phyloP scores from a whole-genome alignment of 2,329 filamentous ascomycete species.

The Sporothrix variecibatus region DNA sequence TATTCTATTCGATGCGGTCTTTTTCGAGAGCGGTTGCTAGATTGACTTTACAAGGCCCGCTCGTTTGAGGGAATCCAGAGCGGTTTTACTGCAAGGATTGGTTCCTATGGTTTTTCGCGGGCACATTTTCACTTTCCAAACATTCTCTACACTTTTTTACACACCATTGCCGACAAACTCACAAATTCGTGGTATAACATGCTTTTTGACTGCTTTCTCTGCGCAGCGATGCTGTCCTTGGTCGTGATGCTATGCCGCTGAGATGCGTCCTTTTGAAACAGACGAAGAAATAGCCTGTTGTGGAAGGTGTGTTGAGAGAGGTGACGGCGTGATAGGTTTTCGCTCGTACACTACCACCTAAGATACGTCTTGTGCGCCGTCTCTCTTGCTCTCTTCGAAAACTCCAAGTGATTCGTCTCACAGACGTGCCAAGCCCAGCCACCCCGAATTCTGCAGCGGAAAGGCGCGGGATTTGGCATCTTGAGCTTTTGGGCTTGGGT shows the following conservation, averaged over 20 bases:
- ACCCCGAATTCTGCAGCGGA: not conserved
- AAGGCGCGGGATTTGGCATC: not conserved
- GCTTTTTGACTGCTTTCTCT: not conserved
- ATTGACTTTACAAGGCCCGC: conserved; percentile 31
- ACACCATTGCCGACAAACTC: not conserved
- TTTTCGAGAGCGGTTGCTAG: conserved; percentile 32
- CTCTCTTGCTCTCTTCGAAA: not conserved
- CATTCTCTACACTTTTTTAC: not conserved
- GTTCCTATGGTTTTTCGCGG: conserved; percentile 35
- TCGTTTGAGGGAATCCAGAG: conserved; percentile 36
- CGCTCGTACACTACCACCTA: not conserved
- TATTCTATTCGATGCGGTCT: not conserved
- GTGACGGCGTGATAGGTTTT: not conserved
- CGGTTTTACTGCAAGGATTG: conserved; percentile 28
- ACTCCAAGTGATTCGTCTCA: not conserved
- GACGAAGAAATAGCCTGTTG: not conserved
- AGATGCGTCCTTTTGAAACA: not conserved
- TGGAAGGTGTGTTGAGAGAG: not conserved
- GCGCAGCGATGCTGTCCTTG: too few relatives aligned
- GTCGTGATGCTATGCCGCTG: not conserved
- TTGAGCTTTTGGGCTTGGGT: not conserved
- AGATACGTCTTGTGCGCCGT: not conserved
- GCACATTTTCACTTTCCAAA: conserved; percentile 23
- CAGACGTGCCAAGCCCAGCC: not conserved
- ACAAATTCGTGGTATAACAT: not conserved